These are phyloP conservation scores for Scedosporium minutisporum DNA, from an alignment of 2,329 filamentous ascomycete genomes.

Conservation along the genomic window DNA sequence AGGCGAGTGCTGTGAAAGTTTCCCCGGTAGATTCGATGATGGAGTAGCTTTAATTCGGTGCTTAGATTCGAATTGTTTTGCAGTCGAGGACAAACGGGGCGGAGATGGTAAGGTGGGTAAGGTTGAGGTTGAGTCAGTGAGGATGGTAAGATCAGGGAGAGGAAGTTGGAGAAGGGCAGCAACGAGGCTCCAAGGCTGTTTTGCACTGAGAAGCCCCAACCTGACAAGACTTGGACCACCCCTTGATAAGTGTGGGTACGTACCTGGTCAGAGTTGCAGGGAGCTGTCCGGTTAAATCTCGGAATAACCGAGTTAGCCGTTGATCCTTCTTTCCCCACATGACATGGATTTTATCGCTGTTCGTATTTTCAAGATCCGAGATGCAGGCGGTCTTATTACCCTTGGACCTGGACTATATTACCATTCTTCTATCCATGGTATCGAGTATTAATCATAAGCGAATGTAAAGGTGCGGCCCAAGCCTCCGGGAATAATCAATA, in stretches of 20 bases:
- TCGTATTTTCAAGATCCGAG: too few species aligned
- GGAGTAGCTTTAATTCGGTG: not conserved
- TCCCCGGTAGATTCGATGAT: not conserved
- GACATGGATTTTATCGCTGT: too few species aligned
- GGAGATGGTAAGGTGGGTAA: not conserved
- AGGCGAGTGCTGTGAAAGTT: not conserved
- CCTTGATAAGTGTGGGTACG: not conserved
- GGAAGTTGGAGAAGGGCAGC: constrained; percentile 4
- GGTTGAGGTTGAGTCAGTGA: not conserved
- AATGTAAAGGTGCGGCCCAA: too few species aligned
- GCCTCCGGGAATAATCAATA: too few species aligned
- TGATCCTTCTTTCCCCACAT: too few species aligned
- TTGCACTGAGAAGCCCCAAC: not conserved
- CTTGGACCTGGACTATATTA: too few species aligned
- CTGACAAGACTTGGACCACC: not conserved
- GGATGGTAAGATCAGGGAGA: not conserved
- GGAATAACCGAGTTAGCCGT: too few species aligned
- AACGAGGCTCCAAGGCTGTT: constrained; percentile 4
- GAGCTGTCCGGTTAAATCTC: too few species aligned
- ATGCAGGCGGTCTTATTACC: too few species aligned
- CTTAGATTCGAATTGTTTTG: not conserved
- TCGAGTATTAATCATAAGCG: too few species aligned
- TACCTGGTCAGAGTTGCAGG: too few species aligned
- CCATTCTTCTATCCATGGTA: too few species aligned
- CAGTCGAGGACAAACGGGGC: not conserved